Evolutionary conservation across 345 rosid species (phyloP).

Genomic region (Dovyalis caffra): DNA sequence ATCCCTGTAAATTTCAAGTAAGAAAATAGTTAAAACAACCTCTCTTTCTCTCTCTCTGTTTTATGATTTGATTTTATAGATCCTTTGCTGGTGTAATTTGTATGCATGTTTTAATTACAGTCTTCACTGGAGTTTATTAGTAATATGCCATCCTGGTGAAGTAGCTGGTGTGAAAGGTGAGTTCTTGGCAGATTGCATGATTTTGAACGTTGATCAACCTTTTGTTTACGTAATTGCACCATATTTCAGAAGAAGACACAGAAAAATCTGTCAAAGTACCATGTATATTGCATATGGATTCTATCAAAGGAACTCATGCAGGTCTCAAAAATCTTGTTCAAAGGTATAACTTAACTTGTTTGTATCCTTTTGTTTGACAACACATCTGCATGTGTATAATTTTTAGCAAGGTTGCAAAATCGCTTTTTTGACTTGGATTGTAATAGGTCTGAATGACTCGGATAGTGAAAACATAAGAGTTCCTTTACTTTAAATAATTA

Average conservation of each 20-base stretch:
- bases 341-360: slow-evolving; percentile 47
- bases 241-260: slow-evolving; percentile 54
- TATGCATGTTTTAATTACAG: slow-evolving; percentile 43
- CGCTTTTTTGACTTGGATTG: too few species aligned
- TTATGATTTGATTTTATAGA: slow-evolving; percentile 2
- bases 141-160: slow-evolving; percentile 92
- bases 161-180: slow-evolving; percentile 65
- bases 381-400: not conserved
- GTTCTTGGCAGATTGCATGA: slow-evolving; percentile 19
- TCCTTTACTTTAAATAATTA: too few species aligned
- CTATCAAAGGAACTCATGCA: slow-evolving; percentile 92
- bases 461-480: too few species aligned
- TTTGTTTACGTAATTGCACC: slow-evolving; percentile 14
- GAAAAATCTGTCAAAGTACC: slow-evolving; percentile 57
- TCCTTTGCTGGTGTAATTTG: slow-evolving; percentile 17
- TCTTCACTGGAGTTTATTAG: slow-evolving; percentile 98
- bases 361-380: not conserved
- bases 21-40: slow-evolving; percentile 18
- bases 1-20: slow-evolving; percentile 95
- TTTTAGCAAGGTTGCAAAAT: too few species aligned
- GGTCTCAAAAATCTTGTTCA: slow-evolving; percentile 92
- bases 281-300: slow-evolving; percentile 96
- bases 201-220: slow-evolving; percentile 5
- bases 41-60: slow-evolving; percentile 3
- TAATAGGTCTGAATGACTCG: too few species aligned